Percentiles rank a stretch among this genome's conserved stretches.
These are phyloP conservation scores for Penicillium aurantiogriseum DNA, from an alignment of 2,329 filamentous ascomycete genomes.

Conservation along the genomic window DNA sequence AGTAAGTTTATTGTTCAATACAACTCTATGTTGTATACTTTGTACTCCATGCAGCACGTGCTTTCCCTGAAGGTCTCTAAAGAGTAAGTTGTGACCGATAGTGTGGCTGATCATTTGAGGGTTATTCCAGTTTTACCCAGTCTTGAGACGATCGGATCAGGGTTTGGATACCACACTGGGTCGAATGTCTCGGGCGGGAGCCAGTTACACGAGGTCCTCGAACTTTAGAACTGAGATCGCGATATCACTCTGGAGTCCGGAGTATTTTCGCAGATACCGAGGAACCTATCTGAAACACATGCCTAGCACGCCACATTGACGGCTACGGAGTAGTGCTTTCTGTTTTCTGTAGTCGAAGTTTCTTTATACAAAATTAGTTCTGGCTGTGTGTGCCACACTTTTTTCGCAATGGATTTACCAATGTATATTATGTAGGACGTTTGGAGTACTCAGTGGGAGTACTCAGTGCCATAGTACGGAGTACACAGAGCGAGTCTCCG, in stretches of 20 bases:
- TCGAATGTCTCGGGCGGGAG: constrained; percentile 9
- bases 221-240: constrained; percentile 5
- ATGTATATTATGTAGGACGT: not conserved
- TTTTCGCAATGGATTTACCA: not conserved
- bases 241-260: constrained; percentile 4
- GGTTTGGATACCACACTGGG: constrained; percentile 8
- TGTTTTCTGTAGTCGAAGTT: not conserved
- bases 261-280: constrained; percentile 11
- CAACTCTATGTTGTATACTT: not conserved
- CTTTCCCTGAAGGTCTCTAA: not conserved
- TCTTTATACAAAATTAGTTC: not conserved
- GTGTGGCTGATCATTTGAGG: not conserved
- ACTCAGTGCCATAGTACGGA: too few species aligned
- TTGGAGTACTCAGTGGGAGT: too few species aligned
- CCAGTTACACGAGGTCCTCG: constrained; percentile 1
- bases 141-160: not conserved
- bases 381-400: not conserved
- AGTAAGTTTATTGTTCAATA: not conserved
- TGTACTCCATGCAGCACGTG: not conserved
- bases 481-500: too few species aligned
- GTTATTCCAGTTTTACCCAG: not conserved
- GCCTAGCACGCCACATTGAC: not conserved
- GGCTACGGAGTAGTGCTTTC: not conserved
- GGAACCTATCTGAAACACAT: constrained; percentile 7
- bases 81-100: constrained; percentile 1